phyloP scores from a whole-genome alignment of 257 asterid species.

The Salvia splendens region DNA sequence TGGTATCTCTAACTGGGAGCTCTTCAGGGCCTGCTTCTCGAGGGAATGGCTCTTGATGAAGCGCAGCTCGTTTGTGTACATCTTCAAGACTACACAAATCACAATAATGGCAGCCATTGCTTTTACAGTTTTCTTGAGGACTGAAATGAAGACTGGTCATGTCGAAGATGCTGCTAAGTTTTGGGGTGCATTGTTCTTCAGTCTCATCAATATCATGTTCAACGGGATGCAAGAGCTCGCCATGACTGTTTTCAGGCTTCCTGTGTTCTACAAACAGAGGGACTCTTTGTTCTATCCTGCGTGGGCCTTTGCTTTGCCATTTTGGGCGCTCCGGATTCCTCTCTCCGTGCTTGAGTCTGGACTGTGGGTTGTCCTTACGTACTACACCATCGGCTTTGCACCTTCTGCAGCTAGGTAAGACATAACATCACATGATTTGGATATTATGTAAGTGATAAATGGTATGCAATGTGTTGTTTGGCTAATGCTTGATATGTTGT shows the following conservation, averaged over 20 bases:
- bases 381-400: conserved; percentile 85
- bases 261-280: conserved; percentile 29
- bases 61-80: conserved; percentile 26
- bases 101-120: conserved; percentile 22
- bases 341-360: conserved; percentile 62
- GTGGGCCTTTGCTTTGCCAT: conserved; percentile 31
- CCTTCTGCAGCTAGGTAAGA: conserved; percentile 65
- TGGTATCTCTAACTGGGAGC: conserved; percentile 27
- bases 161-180: conserved; percentile 12
- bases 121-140: conserved; percentile 20
- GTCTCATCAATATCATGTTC: conserved; percentile 26
- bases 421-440: neutral
- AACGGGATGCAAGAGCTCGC: conserved; percentile 28
- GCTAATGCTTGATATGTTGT: neutral
- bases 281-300: conserved; percentile 28
- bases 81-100: conserved; percentile 28
- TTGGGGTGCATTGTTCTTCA: conserved; percentile 28
- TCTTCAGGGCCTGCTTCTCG: conserved; percentile 22
- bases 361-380: conserved; percentile 71
- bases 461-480: neutral
- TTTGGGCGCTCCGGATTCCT: conserved; percentile 55
- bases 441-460: neutral
- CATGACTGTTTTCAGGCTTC: conserved; percentile 26
- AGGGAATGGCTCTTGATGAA: conserved; percentile 30
- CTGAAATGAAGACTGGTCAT: conserved; percentile 13